Base-by-base conservation (phyloP, 768 basidiomycete genomes). In the Phylloporus arenicola region DNA sequence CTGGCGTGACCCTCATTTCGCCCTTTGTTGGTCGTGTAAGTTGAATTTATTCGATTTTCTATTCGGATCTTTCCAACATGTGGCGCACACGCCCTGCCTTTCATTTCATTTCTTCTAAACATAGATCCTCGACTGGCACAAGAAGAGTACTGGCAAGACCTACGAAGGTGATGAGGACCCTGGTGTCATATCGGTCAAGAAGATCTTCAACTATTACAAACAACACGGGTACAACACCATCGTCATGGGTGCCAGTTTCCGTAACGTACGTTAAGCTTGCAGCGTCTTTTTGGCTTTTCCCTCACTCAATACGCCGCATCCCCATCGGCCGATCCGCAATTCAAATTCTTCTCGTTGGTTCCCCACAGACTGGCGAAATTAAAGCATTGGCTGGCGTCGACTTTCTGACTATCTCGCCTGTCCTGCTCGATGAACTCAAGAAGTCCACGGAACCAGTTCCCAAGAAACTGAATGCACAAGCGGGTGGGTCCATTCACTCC, bases 171-270 rank as follows among this genome's bases (percentile, higher is more conserved):
- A 90, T 57, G 82, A 84, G 41, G 95, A 98, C 76, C 95, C 95
- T 11, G 95, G 96, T 76, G 96, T 99, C 61, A 71, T 83, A 70
- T 93, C 90, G 37, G 96, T 99, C 55, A 86, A 90, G 77, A 88
- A 80, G 73, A 99, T 99, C 77, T 99, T 86, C 84, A 90, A 95
- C 79, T 98, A 93, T 73, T 99, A 99, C 83, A 98, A 97, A 81
- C 93, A 96, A 69, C 82, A 98, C 74, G 80, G 81, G 53, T 98
- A 99, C 82, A 91, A 93, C 64, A 99, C 96, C 61, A 97, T 99
- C 72, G 95, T 98, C 70, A 97, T 98, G 96, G 96, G 95, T 67
- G 96, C 96, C 52, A 95, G 92, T 29, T 97, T 99, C 93, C 89
- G 96, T 68, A 98, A 97, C 78, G 86, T 93, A 60, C 51, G 87